These are phyloP conservation scores for Marchantia paleacea DNA, from an alignment of 225 moss, liverwort and hornwort species.

Conservation along the genomic window DNA sequence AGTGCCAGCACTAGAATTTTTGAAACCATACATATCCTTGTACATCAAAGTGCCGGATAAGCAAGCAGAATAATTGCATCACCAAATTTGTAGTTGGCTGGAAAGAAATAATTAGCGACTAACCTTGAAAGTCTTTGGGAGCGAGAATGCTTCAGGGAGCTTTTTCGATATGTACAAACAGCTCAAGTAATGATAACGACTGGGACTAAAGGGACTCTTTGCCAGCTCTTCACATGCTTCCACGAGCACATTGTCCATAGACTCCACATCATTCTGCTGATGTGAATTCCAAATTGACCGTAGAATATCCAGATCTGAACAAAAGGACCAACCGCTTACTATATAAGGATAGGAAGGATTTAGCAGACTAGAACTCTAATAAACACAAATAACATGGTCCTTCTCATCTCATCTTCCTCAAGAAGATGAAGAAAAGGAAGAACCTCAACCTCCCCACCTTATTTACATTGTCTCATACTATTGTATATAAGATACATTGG, in stretches of 20 bases:
- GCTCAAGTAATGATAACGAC: constrained; percentile 80
- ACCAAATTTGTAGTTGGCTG: neutral
- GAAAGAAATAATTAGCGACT: neutral
- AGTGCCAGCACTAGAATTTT: neutral
- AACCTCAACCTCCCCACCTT: too few relatives aligned
- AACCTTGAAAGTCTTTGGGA: constrained; percentile 85
- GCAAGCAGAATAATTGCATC: neutral
- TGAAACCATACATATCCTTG: neutral
- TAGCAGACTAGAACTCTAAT: neutral
- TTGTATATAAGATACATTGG: too few relatives aligned
- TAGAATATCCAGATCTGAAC: constrained; percentile 76
- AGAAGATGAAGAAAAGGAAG: neutral
- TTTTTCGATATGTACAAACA: constrained; percentile 86
- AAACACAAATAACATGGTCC: neutral
- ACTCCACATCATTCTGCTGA: constrained; percentile 71
- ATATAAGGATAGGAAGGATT: neutral
- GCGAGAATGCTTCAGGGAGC: constrained; percentile 86
- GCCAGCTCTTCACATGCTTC: constrained; percentile 78
- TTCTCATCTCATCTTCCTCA: too few relatives aligned
- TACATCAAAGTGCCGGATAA: neutral
- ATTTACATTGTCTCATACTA: too few relatives aligned
- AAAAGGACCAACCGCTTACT: neutral
- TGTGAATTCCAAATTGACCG: constrained; percentile 82
- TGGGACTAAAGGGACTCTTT: constrained; percentile 75
- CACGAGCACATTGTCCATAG: constrained; percentile 66